Evolutionary conservation across 1,284 basidiomycete species (phyloP).

Genomic region (Xerocomus minutiporus): DNA sequence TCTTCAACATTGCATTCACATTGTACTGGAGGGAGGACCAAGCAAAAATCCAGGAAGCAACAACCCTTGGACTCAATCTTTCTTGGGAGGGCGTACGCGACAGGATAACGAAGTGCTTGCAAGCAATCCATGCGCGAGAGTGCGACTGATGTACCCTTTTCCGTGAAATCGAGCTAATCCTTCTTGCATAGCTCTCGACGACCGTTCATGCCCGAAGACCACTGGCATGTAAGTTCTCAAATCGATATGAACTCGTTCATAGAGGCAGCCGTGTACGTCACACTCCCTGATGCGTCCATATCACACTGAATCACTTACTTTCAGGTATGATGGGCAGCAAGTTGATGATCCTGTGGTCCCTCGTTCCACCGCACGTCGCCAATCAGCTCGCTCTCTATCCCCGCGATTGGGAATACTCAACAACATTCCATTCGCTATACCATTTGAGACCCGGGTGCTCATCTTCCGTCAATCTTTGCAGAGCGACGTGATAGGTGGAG

Average conservation of each 20-base stretch:
- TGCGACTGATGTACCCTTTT: conserved; percentile 38
- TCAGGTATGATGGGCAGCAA: conserved; percentile 57
- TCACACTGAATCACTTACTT: neutral
- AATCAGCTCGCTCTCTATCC: conserved; percentile 65
- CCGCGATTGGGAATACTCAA: conserved; percentile 90
- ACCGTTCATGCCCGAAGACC: conserved; percentile 73
- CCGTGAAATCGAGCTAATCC: conserved; percentile 4
- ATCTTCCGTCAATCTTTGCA: conserved; percentile 85
- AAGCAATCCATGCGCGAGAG: conserved; percentile 84
- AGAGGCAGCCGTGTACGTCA: conserved; percentile 75
- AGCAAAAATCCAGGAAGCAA: conserved; percentile 37
- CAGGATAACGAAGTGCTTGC: conserved; percentile 70
- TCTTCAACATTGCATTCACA: conserved; percentile 76
- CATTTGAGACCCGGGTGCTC: conserved; percentile 85
- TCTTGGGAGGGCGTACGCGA: conserved; percentile 45
- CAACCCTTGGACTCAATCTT: conserved; percentile 40
- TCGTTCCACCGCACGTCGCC: conserved; percentile 58
- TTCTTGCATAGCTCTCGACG: conserved; percentile 63
- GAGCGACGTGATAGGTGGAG: conserved; percentile 43
- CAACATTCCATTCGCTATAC: conserved; percentile 95
- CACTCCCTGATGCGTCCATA: neutral
- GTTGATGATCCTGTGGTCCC: conserved; percentile 32
- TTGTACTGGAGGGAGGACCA: conserved; percentile 74
- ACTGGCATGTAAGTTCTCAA: conserved; percentile 82
- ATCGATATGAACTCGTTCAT: conserved; percentile 85